These are phyloP conservation scores for Aspergillus novoparasiticus DNA, from an alignment of 2,329 filamentous ascomycete genomes.

Conservation along the genomic window DNA sequence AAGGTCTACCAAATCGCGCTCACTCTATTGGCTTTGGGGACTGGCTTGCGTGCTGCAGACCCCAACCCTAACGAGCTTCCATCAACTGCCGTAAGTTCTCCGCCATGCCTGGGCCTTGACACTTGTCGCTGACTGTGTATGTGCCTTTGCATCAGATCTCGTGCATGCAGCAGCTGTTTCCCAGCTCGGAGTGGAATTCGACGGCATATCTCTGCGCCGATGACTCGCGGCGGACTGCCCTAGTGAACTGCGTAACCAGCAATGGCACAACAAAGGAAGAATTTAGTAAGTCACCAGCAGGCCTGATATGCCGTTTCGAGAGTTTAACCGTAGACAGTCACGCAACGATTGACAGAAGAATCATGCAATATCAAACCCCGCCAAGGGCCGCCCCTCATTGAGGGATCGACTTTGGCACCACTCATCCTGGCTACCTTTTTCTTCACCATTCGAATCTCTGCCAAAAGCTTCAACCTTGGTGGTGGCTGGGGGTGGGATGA, in stretches of 20 bases:
- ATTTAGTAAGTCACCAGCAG: not conserved
- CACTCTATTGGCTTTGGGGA: not conserved
- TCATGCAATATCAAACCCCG: not conserved
- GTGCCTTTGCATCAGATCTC: not conserved
- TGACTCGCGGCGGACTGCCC: not conserved
- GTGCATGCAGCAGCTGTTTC: not conserved
- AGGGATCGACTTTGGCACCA: slow-evolving; percentile 15
- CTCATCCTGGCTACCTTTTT: slow-evolving; percentile 19
- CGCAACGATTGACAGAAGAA: not conserved
- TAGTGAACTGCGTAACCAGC: not conserved
- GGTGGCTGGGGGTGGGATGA: slow-evolving; percentile 25
- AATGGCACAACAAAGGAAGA: slow-evolving; percentile 3
- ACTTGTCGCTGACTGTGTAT: not conserved
- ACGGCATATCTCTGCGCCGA: slow-evolving; percentile 6
- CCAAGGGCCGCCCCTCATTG: slow-evolving; percentile 11
- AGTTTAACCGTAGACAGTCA: not conserved
- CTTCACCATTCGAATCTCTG: slow-evolving; percentile 17
- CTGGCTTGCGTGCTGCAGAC: not conserved
- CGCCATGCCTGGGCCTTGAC: too few relatives aligned
- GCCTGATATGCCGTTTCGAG: too few relatives aligned
- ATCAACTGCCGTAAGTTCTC: not conserved
- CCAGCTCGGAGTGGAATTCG: not conserved
- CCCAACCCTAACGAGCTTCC: not conserved
- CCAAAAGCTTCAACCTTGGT: slow-evolving; percentile 17
- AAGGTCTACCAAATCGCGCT: not conserved